Conservation (phyloP, 1,284 basidiomycete species). For the Earliella scabrosa region DNA sequence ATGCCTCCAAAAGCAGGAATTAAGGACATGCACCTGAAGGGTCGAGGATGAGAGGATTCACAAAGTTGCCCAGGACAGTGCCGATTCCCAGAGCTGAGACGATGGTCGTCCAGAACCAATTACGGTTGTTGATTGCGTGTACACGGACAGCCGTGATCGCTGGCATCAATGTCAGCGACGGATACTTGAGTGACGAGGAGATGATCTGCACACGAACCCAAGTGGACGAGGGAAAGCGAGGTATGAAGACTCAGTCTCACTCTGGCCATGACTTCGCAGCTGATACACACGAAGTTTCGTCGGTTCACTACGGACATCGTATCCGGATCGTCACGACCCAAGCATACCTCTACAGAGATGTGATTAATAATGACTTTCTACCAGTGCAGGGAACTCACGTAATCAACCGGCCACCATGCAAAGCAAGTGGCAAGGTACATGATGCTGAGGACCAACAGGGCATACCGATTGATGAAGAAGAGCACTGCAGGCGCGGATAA, state of each 20-base stretch:
- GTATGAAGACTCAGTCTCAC: too few species aligned
- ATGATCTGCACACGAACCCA: background rate
- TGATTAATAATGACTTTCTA: too few species aligned
- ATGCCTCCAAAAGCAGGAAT: background rate
- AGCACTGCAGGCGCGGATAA: background rate
- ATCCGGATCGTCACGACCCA: too few species aligned
- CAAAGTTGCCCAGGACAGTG: background rate
- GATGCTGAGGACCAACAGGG: background rate
- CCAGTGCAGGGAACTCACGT: background rate
- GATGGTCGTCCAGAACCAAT: constrained; percentile 8
- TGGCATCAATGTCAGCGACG: background rate
- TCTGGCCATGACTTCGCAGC: too few species aligned
- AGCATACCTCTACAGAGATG: too few species aligned
- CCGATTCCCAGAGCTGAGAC: background rate
- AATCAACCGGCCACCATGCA: background rate
- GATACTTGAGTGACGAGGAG: too few species aligned
- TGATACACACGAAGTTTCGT: too few species aligned
- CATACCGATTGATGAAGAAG: background rate
- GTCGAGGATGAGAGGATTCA: background rate
- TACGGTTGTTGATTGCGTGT: constrained; percentile 10
- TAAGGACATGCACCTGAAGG: background rate
- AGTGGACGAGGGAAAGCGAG: background rate
- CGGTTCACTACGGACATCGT: too few species aligned
- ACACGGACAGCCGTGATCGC: constrained; percentile 11
- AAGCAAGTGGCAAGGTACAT: background rate